These are phyloP conservation scores for Lichtheimia hyalospora DNA, from an alignment of 371 early-diverging fungal species.

Conservation along the genomic window DNA sequence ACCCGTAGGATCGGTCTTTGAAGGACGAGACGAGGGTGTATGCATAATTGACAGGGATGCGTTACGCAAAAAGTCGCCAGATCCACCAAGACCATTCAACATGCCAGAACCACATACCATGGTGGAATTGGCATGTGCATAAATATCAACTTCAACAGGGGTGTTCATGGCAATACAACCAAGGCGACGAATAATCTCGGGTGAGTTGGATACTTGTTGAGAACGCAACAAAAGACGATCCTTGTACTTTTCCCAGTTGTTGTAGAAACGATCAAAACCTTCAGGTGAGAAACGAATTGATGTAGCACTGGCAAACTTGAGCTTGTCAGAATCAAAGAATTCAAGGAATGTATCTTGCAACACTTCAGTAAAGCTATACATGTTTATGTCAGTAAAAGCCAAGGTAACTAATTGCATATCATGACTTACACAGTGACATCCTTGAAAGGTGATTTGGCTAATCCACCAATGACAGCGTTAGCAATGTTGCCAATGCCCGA, in stretches of 20 bases:
- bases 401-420: no score
- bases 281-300: conserved; percentile 55
- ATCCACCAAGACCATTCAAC: conserved; percentile 58
- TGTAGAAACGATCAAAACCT: conserved; percentile 51
- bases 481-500: conserved; percentile 61
- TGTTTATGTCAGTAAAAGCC: neutral
- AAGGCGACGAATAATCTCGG: conserved; percentile 53
- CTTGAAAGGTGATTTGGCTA: conserved; percentile 46
- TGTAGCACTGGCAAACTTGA: conserved; percentile 54
- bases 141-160: conserved; percentile 57
- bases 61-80: conserved; percentile 54
- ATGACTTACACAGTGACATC: conserved; percentile 54
- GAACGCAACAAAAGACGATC: conserved; percentile 48
- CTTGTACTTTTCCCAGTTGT: conserved; percentile 44
- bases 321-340: conserved; percentile 51
- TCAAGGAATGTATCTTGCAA: conserved; percentile 55
- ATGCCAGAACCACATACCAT: conserved; percentile 54
- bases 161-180: conserved; percentile 60
- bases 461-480: conserved; percentile 56
- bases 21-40: conserved; percentile 51
- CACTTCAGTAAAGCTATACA: conserved; percentile 46
- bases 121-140: conserved; percentile 56
- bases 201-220: conserved; percentile 56
- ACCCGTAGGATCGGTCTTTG: conserved; percentile 50
- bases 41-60: conserved; percentile 54